These are phyloP conservation scores for Backusella morwellensis DNA, from an alignment of 192 early-diverging fungal genomes.

Conservation along the genomic window DNA sequence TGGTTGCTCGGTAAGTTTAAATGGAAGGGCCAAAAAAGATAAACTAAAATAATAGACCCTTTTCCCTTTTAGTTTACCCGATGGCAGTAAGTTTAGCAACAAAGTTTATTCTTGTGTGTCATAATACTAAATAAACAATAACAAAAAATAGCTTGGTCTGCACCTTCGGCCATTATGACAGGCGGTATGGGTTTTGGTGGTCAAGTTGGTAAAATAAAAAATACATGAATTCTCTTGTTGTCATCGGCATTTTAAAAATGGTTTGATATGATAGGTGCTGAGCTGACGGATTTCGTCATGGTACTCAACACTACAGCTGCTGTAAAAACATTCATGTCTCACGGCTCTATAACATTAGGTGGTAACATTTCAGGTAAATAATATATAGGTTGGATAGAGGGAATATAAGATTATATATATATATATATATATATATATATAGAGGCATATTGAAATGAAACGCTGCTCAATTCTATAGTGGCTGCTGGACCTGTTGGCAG, in stretches of 20 bases:
- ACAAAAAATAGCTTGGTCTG: slow-evolving; percentile 60
- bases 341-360: slow-evolving; percentile 86
- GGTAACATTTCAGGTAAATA: slow-evolving; percentile 64
- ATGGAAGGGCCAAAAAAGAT: not conserved
- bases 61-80: slow-evolving; percentile 49
- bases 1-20: slow-evolving; percentile 67
- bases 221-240: not conserved
- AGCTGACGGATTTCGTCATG: slow-evolving; percentile 90
- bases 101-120: not conserved
- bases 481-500: slow-evolving; percentile 87
- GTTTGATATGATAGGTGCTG: slow-evolving; percentile 52
- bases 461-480: slow-evolving; percentile 38
- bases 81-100: slow-evolving; percentile 58
- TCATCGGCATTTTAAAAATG: not conserved
- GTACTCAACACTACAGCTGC: slow-evolving; percentile 83
- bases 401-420: not conserved
- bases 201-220: slow-evolving; percentile 49
- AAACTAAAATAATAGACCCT: not conserved
- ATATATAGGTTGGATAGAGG: not conserved
- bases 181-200: slow-evolving; percentile 83
- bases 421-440: not conserved
- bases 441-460: not conserved
- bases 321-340: slow-evolving; percentile 84
- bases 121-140: not conserved
- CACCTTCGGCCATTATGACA: slow-evolving; percentile 77